phyloP scores from a whole-genome alignment of 768 basidiomycete genomes.

The Termitomyces sp. region DNA sequence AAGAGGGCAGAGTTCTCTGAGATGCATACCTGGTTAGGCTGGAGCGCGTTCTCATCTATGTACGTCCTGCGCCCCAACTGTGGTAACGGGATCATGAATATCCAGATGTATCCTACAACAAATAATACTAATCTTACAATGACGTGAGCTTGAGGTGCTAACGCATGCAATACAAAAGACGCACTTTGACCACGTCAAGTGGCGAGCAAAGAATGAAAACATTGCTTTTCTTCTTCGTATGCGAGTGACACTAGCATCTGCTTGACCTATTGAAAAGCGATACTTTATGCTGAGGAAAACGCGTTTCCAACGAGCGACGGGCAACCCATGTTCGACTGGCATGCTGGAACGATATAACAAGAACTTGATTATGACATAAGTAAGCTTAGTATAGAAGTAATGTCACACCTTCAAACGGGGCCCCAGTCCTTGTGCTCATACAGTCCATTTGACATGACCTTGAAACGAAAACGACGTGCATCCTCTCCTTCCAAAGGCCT shows the following conservation, averaged over 20 bases:
- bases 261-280: conserved; percentile 9
- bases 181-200: conserved; percentile 31
- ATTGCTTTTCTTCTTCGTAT: conserved; percentile 40
- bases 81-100: conserved; percentile 67
- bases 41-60: conserved; percentile 94
- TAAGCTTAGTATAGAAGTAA: too few relatives aligned
- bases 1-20: background rate
- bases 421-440: background rate
- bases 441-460: conserved; percentile 34
- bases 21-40: conserved; percentile 74
- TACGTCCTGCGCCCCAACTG: conserved; percentile 65
- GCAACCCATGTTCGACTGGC: background rate
- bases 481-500: conserved; percentile 46
- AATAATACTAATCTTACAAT: conserved; percentile 49
- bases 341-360: background rate
- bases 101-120: conserved; percentile 72
- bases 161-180: conserved; percentile 6
- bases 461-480: conserved; percentile 53
- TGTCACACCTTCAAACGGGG: conserved; percentile 1
- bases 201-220: conserved; percentile 26
- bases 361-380: background rate
- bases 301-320: conserved; percentile 3
- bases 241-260: conserved; percentile 30
- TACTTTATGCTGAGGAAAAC: conserved; percentile 17
- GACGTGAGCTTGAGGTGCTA: conserved; percentile 3